Conservation (phyloP, 129 eudicot genomes). For the Lactuca saligna region DNA sequence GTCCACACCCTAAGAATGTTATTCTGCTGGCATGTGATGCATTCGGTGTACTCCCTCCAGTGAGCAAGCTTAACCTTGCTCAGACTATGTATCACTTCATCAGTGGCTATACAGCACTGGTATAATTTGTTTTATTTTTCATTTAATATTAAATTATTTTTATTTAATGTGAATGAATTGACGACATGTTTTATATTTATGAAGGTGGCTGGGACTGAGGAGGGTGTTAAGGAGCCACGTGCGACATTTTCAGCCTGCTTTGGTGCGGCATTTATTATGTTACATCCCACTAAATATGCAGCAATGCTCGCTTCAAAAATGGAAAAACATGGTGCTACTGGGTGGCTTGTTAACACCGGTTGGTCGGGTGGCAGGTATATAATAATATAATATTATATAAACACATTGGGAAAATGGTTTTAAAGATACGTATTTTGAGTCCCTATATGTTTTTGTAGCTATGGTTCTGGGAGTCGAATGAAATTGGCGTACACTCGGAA, state of each 20-base stretch:
- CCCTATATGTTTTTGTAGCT: slow-evolving; percentile 35
- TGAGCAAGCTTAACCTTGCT: slow-evolving; percentile 89
- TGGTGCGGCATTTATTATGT: slow-evolving; percentile 96
- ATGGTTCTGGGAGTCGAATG: slow-evolving; percentile 90
- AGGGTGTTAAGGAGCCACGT: slow-evolving; percentile 90
- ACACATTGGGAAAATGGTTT: neutral
- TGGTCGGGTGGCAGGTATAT: slow-evolving; percentile 98
- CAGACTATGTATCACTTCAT: slow-evolving; percentile 99
- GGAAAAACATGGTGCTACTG: slow-evolving; percentile 96
- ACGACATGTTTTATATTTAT: slow-evolving; percentile 4
- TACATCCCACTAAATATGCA: slow-evolving; percentile 95
- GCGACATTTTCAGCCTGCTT: slow-evolving; percentile 98
- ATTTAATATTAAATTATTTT: too few species aligned
- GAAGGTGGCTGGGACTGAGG: slow-evolving; percentile 94
- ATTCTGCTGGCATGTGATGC: slow-evolving; percentile 93
- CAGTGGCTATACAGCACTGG: slow-evolving; percentile 98
- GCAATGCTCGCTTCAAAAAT: slow-evolving; percentile 89
- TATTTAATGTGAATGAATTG: neutral
- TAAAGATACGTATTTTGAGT: neutral
- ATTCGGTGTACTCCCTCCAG: slow-evolving; percentile 97
- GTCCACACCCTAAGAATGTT: slow-evolving; percentile 94
- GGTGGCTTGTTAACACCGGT: slow-evolving; percentile 98
- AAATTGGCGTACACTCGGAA: slow-evolving; percentile 88
- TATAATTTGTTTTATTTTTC: slow-evolving; percentile 5
- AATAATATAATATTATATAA: neutral